Percentiles rank a stretch among this genome's conserved stretches.
Conservation (phyloP, 495 filamentous ascomycete genomes). For the Talaromyces ruber region DNA sequence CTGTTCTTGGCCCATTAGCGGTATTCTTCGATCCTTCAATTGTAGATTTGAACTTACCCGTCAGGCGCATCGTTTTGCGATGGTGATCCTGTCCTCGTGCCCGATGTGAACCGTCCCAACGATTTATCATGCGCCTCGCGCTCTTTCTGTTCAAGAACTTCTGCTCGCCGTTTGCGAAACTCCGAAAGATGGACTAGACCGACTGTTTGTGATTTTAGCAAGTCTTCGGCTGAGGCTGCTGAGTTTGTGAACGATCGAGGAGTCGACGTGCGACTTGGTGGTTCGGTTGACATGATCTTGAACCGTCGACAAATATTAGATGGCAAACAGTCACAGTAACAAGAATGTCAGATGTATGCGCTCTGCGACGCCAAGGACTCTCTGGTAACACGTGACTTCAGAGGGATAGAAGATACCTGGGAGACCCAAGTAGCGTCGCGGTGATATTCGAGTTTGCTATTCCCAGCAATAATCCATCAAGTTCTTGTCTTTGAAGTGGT, state of each 20-base stretch:
- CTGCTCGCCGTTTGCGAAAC: conserved; percentile 93
- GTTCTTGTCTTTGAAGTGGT: not conserved
- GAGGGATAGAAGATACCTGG: not conserved
- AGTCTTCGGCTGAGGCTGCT: conserved; percentile 72
- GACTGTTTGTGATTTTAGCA: conserved; percentile 88
- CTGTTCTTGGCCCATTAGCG: conserved; percentile 35
- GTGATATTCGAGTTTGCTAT: not conserved
- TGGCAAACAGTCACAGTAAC: not conserved
- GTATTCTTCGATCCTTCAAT: not conserved
- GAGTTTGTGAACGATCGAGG: conserved; percentile 64
- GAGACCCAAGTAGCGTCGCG: not conserved
- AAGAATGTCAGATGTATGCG: not conserved
- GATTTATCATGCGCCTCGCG: conserved; percentile 63
- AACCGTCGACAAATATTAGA: not conserved
- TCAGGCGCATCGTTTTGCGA: conserved; percentile 43
- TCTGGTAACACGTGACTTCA: not conserved
- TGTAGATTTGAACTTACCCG: conserved; percentile 28
- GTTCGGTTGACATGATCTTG: conserved; percentile 16
- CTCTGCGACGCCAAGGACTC: not conserved
- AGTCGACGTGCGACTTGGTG: conserved; percentile 28
- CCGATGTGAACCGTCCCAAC: conserved; percentile 39
- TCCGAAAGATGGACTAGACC: conserved; percentile 88
- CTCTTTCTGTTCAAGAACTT: conserved; percentile 86
- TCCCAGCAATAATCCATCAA: not conserved
- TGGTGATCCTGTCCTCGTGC: conserved; percentile 44